phyloP scores from a whole-genome alignment of 1,139 yeast species.

The Suhomyces panamericanus region DNA sequence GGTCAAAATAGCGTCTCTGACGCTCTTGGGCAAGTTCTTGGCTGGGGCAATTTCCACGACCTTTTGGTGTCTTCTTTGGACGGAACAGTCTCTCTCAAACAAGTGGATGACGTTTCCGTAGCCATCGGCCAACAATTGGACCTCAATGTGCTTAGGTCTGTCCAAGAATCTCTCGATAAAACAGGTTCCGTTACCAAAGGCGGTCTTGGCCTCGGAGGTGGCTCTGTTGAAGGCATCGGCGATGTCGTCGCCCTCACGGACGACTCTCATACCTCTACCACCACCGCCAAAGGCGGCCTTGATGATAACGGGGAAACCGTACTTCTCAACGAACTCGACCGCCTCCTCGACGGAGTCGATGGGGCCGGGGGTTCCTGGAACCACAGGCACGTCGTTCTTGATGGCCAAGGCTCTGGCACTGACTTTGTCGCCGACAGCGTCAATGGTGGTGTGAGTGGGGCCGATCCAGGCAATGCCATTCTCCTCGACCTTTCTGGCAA shows the following conservation, averaged over 20 bases:
- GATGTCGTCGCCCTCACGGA: conserved; percentile 92
- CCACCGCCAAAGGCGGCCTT: conserved; percentile 99
- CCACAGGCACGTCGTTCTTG: conserved; percentile 82
- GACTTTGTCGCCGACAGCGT: conserved; percentile 97
- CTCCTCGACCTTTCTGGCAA: conserved; percentile 88
- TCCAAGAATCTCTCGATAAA: conserved; percentile 94
- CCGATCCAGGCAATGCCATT: conserved; percentile 97
- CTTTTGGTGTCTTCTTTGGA: conserved; percentile 98
- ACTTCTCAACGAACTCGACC: conserved; percentile 66
- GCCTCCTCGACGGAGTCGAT: conserved; percentile 83
- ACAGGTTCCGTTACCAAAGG: conserved; percentile 98
- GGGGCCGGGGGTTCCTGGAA: conserved; percentile 98
- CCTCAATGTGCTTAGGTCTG: conserved; percentile 97
- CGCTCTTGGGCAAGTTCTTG: conserved; percentile 74
- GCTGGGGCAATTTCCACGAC: conserved; percentile 99
- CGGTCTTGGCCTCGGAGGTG: conserved; percentile 87
- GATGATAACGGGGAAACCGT: conserved; percentile 95
- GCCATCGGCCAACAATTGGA: conserved; percentile 90
- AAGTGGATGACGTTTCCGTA: conserved; percentile 94
- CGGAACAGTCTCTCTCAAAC: conserved; percentile 98
- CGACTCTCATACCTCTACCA: conserved; percentile 99
- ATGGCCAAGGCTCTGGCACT: conserved; percentile 88
- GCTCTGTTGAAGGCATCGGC: conserved; percentile 93
- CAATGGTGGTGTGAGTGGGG: conserved; percentile 85
- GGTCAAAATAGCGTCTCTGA: conserved; percentile 85